Base-by-base conservation (phyloP, 768 basidiomycete genomes). In the Rhizopogon sp. region DNA sequence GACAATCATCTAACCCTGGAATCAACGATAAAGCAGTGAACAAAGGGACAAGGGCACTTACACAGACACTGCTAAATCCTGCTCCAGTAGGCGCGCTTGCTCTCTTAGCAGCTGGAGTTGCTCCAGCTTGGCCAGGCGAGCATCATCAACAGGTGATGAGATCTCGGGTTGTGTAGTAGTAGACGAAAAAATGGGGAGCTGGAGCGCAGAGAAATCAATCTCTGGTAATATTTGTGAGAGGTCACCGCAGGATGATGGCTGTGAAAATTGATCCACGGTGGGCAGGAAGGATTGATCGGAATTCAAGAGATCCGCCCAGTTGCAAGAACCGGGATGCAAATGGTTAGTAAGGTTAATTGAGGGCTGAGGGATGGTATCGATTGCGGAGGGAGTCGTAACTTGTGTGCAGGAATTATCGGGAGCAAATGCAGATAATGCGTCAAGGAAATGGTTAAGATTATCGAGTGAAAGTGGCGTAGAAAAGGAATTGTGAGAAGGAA, bases 81-180 rank as follows among this genome's bases (percentile, higher is more conserved):
- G 56, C 14, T 74, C 70, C 43, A 75, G 63, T 56, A 54, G 64
- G n/a, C 66, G 60, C 5, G 70, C 62, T 6, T 61, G 69, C 39
- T 74, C 70, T 55, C 71, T 70, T 63, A 76, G 67, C 25, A 58
- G 61, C 16, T 63, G 58, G 28, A 71, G 61, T 53, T 69, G 62
- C 35, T 69, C 65, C 37, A 71, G 59, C 53, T 73, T 66, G 31
- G 64, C 64, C 35, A 70, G 64, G 6, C 69, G 61, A 8, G 62
- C 63, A 39, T 35, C 0, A 49, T 49, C 47, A 10, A 14, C 35
- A 37, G 8, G 9, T 16, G 46, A 49, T 1, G 20, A 5, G 22
- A 3, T 22, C 4, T 9, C 14, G 0, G 9, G 14, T 22, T 49
- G 47, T 25, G 47, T 20, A 35, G 17, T 11, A 2, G 40, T 1